Conservation (phyloP, 2,329 filamentous ascomycete species). For the Fusarium sambucinum region DNA sequence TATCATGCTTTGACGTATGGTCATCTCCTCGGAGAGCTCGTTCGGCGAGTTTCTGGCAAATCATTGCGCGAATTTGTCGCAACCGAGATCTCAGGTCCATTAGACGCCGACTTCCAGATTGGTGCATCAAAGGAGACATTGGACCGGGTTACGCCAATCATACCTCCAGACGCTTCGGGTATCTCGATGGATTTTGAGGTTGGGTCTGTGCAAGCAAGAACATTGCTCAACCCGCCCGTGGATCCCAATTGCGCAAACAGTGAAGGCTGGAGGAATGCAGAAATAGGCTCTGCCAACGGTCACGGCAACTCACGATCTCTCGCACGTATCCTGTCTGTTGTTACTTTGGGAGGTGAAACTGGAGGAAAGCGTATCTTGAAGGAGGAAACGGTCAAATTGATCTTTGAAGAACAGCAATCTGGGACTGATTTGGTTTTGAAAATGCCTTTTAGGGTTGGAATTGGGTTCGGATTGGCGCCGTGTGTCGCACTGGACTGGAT, state of each 20-base stretch:
- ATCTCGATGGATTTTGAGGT: neutral
- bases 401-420: neutral
- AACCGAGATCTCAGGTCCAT: neutral
- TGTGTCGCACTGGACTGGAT: slow-evolving; percentile 1
- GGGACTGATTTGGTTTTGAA: neutral
- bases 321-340: neutral
- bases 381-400: neutral
- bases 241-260: neutral
- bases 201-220: neutral
- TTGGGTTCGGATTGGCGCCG: neutral
- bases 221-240: neutral
- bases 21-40: neutral
- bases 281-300: neutral
- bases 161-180: neutral
- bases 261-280: neutral
- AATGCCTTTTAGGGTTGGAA: neutral
- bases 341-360: neutral
- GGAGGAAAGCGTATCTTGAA: neutral
- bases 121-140: neutral
- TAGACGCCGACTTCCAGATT: slow-evolving; percentile 5
- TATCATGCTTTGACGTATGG: neutral
- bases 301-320: neutral
- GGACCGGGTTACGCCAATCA: fast-evolving
- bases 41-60: slow-evolving; percentile 3
- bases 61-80: neutral